These are phyloP conservation scores for Juncus inflexus DNA, from an alignment of 176 grass and related monocot species.

Conservation along the genomic window DNA sequence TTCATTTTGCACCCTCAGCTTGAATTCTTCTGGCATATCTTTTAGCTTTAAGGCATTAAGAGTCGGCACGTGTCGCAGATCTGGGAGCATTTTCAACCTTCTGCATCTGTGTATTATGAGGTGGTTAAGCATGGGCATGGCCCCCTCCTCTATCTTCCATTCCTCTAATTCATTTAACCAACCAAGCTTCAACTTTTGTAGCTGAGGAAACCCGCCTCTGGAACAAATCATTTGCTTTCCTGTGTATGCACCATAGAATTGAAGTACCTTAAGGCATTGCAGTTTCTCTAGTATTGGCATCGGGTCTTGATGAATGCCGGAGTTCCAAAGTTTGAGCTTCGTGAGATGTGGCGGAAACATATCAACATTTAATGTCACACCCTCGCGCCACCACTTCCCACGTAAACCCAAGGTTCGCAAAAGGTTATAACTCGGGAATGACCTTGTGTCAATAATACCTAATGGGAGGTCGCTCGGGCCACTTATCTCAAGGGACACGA, in stretches of 20 bases:
- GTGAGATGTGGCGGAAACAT: not conserved
- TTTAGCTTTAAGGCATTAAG: not conserved
- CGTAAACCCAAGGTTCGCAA: not conserved
- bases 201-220: not conserved
- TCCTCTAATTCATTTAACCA: not conserved
- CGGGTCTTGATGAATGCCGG: not conserved
- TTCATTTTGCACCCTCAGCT: not conserved
- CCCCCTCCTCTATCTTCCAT: constrained; percentile 8
- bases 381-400: not conserved
- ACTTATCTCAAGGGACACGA: too few relatives aligned
- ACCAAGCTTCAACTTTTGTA: not conserved
- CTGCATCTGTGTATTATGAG: not conserved
- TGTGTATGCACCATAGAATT: not conserved
- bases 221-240: not conserved
- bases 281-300: constrained; percentile 2
- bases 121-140: not conserved
- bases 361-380: not conserved
- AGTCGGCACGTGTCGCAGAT: not conserved
- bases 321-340: not conserved
- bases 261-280: not conserved
- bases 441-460: not conserved
- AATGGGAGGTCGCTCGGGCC: too few relatives aligned
- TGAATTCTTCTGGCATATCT: too few relatives aligned
- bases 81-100: not conserved
- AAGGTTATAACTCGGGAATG: not conserved